These are phyloP conservation scores for Glaciozyma antarctica DNA, from an alignment of 768 basidiomycete genomes.

Conservation along the genomic window DNA sequence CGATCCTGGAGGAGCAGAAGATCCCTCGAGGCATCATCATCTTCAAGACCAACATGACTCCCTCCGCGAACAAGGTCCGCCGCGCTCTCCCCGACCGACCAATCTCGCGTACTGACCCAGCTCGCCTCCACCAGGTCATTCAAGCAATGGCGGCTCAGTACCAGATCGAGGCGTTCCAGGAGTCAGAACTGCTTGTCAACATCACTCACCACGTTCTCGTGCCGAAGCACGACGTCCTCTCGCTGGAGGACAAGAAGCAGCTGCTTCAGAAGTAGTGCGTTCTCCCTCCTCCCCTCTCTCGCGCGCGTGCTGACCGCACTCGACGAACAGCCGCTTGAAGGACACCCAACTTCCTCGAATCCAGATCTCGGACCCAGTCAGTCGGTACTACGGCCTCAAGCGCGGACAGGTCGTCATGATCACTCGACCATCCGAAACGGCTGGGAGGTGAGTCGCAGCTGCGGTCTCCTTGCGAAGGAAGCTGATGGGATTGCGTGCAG, in stretches of 20 bases:
- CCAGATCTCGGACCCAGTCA: slow-evolving; percentile 92
- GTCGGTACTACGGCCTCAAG: slow-evolving; percentile 89
- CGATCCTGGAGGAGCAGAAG: slow-evolving; percentile 80
- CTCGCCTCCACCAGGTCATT: slow-evolving; percentile 58
- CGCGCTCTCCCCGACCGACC: neutral
- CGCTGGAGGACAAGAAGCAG: slow-evolving; percentile 70
- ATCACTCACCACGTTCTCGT: slow-evolving; percentile 94
- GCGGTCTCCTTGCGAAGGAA: no score
- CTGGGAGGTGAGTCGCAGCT: slow-evolving; percentile 57
- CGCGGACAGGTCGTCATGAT: slow-evolving; percentile 98
- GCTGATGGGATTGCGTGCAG: no score
- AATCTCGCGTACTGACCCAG: neutral
- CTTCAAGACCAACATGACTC: slow-evolving; percentile 92
- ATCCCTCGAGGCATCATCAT: slow-evolving; percentile 89
- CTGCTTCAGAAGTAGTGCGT: slow-evolving; percentile 89
- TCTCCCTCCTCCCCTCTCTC: neutral
- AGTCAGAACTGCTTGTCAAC: slow-evolving; percentile 91
- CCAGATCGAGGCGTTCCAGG: slow-evolving; percentile 89
- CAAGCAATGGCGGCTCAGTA: slow-evolving; percentile 78
- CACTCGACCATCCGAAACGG: slow-evolving; percentile 90
- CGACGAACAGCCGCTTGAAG: slow-evolving; percentile 66
- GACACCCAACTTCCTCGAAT: slow-evolving; percentile 97
- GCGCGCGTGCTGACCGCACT: neutral
- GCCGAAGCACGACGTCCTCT: slow-evolving; percentile 80
- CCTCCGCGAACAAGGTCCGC: slow-evolving; percentile 82